phyloP scores from a whole-genome alignment of 306 rosid genomes.

The Aeschynomene evenia region DNA sequence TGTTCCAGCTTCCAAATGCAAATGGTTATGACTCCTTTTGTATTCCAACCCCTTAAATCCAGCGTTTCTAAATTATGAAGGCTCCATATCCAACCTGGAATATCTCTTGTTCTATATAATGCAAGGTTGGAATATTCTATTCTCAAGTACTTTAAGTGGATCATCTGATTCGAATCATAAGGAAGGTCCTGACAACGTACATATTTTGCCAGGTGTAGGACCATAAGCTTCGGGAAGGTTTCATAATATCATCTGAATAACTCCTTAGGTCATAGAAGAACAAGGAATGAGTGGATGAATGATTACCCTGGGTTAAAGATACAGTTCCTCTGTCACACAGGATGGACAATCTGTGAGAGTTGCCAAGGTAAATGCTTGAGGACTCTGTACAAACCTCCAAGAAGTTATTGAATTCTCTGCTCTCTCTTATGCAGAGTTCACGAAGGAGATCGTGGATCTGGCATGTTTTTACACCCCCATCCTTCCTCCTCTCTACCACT shows the following conservation, averaged over 20 bases:
- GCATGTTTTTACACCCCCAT: constrained; percentile 21
- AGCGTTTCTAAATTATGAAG: constrained; percentile 3
- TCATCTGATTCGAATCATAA: neutral
- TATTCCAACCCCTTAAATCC: neutral
- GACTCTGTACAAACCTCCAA: no score
- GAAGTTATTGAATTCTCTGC: neutral
- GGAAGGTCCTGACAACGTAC: fast-evolving
- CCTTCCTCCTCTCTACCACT: neutral
- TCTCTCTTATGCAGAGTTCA: neutral
- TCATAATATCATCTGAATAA: neutral
- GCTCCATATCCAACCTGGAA: neutral
- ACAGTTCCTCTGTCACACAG: neutral
- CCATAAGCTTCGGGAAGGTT: neutral
- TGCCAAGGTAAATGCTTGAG: neutral
- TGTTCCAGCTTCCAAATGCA: neutral
- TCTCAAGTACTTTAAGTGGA: constrained; percentile 7
- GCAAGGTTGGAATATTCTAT: neutral
- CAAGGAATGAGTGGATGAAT: neutral
- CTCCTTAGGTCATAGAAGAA: neutral
- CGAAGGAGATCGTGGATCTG: neutral
- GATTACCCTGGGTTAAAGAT: neutral
- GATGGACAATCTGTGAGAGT: neutral
- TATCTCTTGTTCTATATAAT: neutral
- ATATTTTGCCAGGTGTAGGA: neutral
- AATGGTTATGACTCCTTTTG: neutral